These are phyloP conservation scores for Jackrogersella multiformis DNA, from an alignment of 495 filamentous ascomycete species.

Conservation along the genomic window DNA sequence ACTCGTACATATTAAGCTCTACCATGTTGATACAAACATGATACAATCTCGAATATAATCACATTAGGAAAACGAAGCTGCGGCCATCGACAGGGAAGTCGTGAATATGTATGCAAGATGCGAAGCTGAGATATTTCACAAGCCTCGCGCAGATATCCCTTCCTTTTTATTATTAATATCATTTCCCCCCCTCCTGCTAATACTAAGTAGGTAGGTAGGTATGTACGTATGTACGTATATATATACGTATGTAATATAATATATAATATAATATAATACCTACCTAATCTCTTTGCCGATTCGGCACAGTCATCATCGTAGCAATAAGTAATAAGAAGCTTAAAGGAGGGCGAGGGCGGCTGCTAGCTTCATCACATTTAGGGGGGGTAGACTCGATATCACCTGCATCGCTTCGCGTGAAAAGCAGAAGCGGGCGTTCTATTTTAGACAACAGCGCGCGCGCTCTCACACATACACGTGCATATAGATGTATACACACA, in stretches of 20 bases:
- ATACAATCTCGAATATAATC: constrained; percentile 20
- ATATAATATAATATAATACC: constrained; percentile 13
- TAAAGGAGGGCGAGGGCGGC: constrained; percentile 34
- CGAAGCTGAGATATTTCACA: too few relatives aligned
- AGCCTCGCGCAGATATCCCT: constrained; percentile 6
- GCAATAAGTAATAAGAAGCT: constrained; percentile 33
- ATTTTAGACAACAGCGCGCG: constrained; percentile 31
- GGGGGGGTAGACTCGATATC: constrained; percentile 29
- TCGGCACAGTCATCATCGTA: constrained; percentile 14
- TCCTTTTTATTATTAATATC: too few relatives aligned
- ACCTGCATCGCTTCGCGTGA: constrained; percentile 43
- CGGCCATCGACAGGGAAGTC: constrained; percentile 9
- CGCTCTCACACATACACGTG: too few relatives aligned
- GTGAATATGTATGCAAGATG: too few relatives aligned
- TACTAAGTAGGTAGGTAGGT: not conserved
- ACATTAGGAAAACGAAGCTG: constrained; percentile 35
- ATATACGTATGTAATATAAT: not conserved
- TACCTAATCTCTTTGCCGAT: constrained; percentile 14
- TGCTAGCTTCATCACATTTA: constrained; percentile 35
- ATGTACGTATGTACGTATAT: not conserved
- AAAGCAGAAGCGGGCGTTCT: constrained; percentile 23
- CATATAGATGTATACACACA: too few relatives aligned
- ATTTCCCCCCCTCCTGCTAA: not conserved
- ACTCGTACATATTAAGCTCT: constrained; percentile 16
- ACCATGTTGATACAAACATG: constrained; percentile 37